Evolutionary conservation across 2,329 filamentous ascomycete genomes (phyloP).

Genomic region (Aspergillus phoenicis): DNA sequence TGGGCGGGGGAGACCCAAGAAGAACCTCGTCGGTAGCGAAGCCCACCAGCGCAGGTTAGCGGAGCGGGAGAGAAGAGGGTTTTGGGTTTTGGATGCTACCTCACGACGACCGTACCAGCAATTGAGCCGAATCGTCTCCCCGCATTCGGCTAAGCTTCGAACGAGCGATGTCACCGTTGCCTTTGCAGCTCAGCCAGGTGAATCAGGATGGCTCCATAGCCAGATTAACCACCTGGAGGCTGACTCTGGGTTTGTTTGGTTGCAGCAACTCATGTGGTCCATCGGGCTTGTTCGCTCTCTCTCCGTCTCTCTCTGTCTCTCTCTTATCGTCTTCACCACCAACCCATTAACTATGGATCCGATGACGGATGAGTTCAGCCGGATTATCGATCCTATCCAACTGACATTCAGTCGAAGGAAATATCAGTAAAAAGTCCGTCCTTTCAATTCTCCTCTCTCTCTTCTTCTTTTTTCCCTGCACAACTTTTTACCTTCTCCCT

Average conservation of each 20-base stretch:
- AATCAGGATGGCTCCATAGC: constrained; percentile 9
- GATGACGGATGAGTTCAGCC: neutral
- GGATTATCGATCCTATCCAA: neutral
- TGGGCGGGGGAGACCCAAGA: neutral
- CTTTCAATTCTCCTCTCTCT: neutral
- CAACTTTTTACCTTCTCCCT: neutral
- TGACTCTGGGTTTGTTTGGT: neutral
- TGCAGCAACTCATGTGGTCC: neutral
- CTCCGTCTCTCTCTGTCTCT: neutral
- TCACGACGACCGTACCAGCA: constrained; percentile 9
- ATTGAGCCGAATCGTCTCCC: constrained; percentile 18
- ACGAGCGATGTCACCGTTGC: constrained; percentile 26
- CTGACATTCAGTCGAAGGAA: neutral
- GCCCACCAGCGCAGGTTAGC: too few relatives aligned
- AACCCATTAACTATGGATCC: neutral
- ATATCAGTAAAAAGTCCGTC: neutral
- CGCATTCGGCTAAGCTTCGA: constrained; percentile 22
- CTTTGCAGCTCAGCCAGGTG: constrained; percentile 5
- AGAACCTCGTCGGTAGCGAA: neutral
- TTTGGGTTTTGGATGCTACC: constrained; percentile 9
- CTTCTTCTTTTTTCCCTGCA: too few relatives aligned
- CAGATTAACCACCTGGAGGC: constrained; percentile 8
- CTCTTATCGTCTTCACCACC: neutral
- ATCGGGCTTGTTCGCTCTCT: neutral
- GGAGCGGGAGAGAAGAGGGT: neutral